Percentiles rank a stretch among this genome's conserved stretches.
These are phyloP conservation scores for Encephalitozoon intestinalis DNA, from an alignment of 371 early-diverging fungal genomes.

Conservation along the genomic window DNA sequence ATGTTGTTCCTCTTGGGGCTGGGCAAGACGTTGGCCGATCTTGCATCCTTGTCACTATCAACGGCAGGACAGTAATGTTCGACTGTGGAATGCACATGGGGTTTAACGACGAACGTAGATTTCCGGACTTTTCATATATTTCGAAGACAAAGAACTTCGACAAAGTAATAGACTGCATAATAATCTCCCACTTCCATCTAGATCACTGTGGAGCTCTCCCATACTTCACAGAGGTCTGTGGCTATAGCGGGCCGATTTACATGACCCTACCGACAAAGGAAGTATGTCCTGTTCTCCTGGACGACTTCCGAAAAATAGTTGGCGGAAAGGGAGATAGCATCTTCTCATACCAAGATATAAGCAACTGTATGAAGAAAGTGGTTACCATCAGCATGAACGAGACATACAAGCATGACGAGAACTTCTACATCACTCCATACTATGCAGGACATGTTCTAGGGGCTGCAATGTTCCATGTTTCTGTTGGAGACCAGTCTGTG, in stretches of 20 bases:
- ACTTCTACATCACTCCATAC: constrained; percentile 68
- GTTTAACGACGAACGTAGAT: constrained; percentile 80
- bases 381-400: constrained; percentile 70
- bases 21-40: constrained; percentile 82
- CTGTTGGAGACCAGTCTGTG: constrained; percentile 63
- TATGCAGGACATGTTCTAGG: constrained; percentile 96
- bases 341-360: constrained; percentile 65
- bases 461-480: constrained; percentile 83
- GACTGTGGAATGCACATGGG: constrained; percentile 97
- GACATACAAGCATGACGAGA: constrained; percentile 54
- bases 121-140: constrained; percentile 87
- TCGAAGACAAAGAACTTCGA: constrained; percentile 73
- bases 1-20: constrained; percentile 63
- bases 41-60: constrained; percentile 75
- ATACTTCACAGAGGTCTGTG: constrained; percentile 81
- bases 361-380: constrained; percentile 77
- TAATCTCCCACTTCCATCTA: constrained; percentile 86
- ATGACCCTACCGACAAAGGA: constrained; percentile 92
- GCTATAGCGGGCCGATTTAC: constrained; percentile 81
- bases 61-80: constrained; percentile 81
- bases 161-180: constrained; percentile 73
- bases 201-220: constrained; percentile 92
- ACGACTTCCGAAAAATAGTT: constrained; percentile 76
- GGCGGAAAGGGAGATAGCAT: constrained; percentile 64
- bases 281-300: constrained; percentile 76